Conservation (phyloP, 2,329 filamentous ascomycete genomes). For the Orbilia quercus region DNA sequence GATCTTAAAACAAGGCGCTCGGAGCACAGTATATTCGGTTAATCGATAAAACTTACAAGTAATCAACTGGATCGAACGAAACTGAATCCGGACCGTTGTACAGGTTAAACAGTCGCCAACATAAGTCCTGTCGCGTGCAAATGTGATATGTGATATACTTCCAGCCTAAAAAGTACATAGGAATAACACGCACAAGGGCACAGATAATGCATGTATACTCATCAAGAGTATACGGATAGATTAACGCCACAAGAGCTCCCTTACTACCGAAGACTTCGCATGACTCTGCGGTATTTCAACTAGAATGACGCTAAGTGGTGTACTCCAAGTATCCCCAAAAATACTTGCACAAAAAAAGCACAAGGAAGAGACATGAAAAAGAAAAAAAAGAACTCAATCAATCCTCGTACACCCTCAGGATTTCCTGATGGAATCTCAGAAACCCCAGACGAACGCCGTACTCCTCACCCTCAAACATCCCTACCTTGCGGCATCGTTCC, state of each 20-base stretch:
- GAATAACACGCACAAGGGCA: background rate
- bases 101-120: no score
- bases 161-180: no score
- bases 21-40: no score
- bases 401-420: background rate
- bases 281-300: conserved; percentile 6
- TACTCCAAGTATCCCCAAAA: conserved; percentile 20
- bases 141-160: no score
- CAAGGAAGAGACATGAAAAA: no score
- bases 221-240: conserved; percentile 1
- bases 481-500: background rate
- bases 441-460: conserved; percentile 25
- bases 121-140: no score
- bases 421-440: conserved; percentile 12
- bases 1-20: no score
- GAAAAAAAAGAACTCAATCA: conserved; percentile 7
- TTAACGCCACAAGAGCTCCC: conserved; percentile 16
- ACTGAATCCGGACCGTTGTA: no score
- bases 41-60: no score
- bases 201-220: conserved; percentile 5
- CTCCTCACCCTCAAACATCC: background rate
- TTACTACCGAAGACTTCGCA: conserved; percentile 12
- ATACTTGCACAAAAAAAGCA: conserved; percentile 10
- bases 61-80: no score
- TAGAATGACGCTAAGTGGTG: background rate